Evolutionary conservation across 2,329 filamentous ascomycete genomes (phyloP).

Genomic region (Lecanicillium sp.): DNA sequence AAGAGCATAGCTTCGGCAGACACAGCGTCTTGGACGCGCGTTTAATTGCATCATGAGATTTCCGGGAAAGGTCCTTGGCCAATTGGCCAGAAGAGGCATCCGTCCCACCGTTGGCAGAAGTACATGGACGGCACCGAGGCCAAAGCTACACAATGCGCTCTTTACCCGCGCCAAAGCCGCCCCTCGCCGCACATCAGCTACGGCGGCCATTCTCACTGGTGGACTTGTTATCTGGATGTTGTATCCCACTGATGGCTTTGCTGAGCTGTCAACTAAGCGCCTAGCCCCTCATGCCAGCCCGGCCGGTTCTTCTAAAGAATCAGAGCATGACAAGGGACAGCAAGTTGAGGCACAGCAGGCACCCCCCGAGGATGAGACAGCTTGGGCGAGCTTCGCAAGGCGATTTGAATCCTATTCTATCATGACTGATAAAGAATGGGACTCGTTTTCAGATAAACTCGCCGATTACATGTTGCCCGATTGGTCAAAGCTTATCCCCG

Average conservation of each 20-base stretch:
- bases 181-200: constrained; percentile 4
- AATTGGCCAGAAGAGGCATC: constrained; percentile 6
- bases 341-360: constrained; percentile 9
- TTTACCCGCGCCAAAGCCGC: constrained; percentile 3
- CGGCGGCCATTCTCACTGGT: constrained; percentile 22
- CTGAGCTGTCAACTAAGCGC: constrained; percentile 20
- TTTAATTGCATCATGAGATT: constrained; percentile 3
- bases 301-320: not conserved
- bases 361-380: constrained; percentile 16
- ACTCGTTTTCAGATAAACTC: constrained; percentile 47
- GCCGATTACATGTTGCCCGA: constrained; percentile 69
- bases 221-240: constrained; percentile 35
- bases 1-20: not conserved
- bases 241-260: constrained; percentile 35
- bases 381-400: constrained; percentile 41
- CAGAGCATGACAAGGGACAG: not conserved
- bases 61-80: constrained; percentile 1
- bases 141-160: constrained; percentile 2
- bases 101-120: constrained; percentile 1
- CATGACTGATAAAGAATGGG: constrained; percentile 48
- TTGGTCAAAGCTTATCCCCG: constrained; percentile 73
- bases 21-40: not conserved
- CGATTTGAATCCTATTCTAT: constrained; percentile 47
- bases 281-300: constrained; percentile 1
- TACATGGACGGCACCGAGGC: constrained; percentile 1